These are phyloP conservation scores for Cephalotrichum gorgonifer DNA, from an alignment of 2,329 filamentous ascomycete species.

Conservation along the genomic window DNA sequence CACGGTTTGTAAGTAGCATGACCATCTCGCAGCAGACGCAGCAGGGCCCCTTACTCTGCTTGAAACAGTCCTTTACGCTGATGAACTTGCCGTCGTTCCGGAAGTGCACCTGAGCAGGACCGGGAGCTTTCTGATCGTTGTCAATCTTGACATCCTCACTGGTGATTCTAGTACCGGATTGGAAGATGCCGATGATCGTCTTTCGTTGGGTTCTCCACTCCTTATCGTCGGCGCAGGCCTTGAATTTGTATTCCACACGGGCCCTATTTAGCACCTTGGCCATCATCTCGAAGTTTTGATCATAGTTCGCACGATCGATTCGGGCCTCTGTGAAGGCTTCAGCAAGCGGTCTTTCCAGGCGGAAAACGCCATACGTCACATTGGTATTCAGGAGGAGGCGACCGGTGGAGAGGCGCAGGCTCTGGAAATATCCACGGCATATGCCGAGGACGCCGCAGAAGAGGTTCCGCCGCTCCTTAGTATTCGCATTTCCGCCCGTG, in stretches of 20 bases:
- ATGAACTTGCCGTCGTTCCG: constrained; percentile 8
- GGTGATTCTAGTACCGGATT: background rate
- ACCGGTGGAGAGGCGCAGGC: constrained; percentile 41
- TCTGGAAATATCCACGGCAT: constrained; percentile 44
- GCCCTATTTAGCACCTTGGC: constrained; percentile 8
- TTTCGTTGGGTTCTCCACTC: background rate
- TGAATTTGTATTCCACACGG: constrained; percentile 11
- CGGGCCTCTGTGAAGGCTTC: constrained; percentile 19
- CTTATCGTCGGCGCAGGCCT: constrained; percentile 1
- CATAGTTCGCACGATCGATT: background rate
- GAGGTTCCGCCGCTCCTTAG: constrained; percentile 16
- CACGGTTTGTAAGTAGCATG: background rate
- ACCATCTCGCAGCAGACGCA: background rate
- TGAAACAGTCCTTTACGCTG: constrained; percentile 32
- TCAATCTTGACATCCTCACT: background rate
- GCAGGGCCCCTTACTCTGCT: constrained; percentile 23
- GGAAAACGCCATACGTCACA: constrained; percentile 43
- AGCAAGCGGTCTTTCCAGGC: constrained; percentile 22
- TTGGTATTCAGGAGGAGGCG: constrained; percentile 45
- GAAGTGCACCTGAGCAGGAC: background rate
- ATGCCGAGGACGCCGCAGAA: constrained; percentile 19
- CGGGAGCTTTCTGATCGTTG: background rate
- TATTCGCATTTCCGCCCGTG: constrained; percentile 14
- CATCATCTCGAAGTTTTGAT: background rate
- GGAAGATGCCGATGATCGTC: constrained; percentile 2